Base-by-base conservation (phyloP, 805 yeast genomes). In the Candida broadrunensis region DNA sequence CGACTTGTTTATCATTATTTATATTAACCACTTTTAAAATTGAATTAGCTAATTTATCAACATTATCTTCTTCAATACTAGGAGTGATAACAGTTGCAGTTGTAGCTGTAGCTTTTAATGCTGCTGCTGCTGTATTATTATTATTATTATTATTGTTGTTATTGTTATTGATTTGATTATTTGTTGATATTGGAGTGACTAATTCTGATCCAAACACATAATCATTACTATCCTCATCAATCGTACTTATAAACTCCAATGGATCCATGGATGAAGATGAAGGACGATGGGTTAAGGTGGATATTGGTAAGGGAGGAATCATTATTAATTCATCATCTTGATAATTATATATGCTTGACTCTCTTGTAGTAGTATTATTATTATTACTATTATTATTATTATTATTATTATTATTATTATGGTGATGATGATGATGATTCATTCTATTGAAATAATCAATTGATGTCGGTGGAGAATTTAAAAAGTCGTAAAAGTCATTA, bases 31-130 rank as follows among this genome's bases (percentile, higher is more conserved):
- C 54, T 24, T 38, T 41, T 14, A 53, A 37, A 26, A 54, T 54
- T 19, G 48, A 47, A 18, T 36, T 45, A 20, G 56, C 56, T 20
- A 52, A 41, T 12, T 38, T 41, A 33, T 52, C 57, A 6, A 52
- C 44, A 13, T 37, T 39, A 35, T 49, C 51, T 17, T 45, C 48
- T 14, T 34, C 40, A 19, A 17, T 5, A 21, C 9, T 21, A 21
- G 24, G 6, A 21, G 24, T 9, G 9, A 21, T 9, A 6, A 21
- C 24, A 21, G 6, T 21, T 6, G 24, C 9, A 6, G 24, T 21
- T 6, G 24, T 21, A 9, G 24, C 9, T 21, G 29, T 29, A 14
- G 32, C 13, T 5, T 5, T 8, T 14, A 18, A 14, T 14, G 32
- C 12, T 15, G 32, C 12, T 14, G 17, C 14, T 5, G 17, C 14